Evolutionary conservation across 768 basidiomycete species (phyloP), one percentile per base, ranked within the genome.

Genomic region (Obba rivulosa): DNA sequence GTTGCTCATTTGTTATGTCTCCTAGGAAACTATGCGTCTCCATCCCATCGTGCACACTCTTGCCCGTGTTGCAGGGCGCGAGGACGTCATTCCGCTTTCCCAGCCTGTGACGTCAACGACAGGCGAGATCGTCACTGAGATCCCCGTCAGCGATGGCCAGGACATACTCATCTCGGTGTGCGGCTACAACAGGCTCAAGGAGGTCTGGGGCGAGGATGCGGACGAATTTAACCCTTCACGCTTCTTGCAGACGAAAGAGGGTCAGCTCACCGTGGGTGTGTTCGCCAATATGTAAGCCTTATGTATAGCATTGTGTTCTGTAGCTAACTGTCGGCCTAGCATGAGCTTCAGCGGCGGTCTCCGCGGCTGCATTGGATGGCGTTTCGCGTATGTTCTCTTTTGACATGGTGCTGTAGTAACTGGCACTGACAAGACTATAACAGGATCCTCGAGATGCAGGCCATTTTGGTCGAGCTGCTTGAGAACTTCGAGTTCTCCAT

Each of bases 401-500:
- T 49, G 37, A 8, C 42, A 16, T 14, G 1, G 13, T 8, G 4
- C 8, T 3, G 13, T 23, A 2, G 5, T 13, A 58, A 0, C 49
- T 51, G 2, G 34, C 62, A 11, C 52, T 73, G 8, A 63, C 66
- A 53, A 50, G 35, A 60, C 13, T 31, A 31, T 31, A 58, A 2
- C 25, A 65, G 53, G 41, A 55, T 67, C 14, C 57, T 66, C 20
- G 69, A 71, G 46, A 62, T 66, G 57, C 68, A 69, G 45, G 60
- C 61, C 3, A 57, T 70, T 35, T 53, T 65, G 13, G 57, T 63
- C 16, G 64, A 67, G 35, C 63, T 71, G 22, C 49, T 71, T 20
- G 65, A 66, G 50, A 63, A 64, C 41, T 71, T 71, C 48, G 58
- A 65, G 39, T 68, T 66, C 41, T 39, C 57, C 22, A 57, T 68